Conservation (phyloP, 768 basidiomycete species). For the Amanita rubescens region DNA sequence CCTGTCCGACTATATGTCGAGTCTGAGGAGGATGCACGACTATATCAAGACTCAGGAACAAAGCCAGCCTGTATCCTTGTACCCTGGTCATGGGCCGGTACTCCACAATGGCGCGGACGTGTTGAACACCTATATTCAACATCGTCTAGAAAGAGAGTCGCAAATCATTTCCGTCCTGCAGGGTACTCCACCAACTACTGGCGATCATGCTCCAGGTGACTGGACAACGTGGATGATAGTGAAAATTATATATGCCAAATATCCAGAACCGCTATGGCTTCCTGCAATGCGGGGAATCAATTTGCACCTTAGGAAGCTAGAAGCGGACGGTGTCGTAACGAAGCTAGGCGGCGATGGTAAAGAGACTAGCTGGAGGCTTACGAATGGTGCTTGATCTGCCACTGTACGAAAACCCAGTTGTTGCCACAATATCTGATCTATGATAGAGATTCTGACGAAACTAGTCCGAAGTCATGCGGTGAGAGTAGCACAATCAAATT, state of each 20-base stretch:
- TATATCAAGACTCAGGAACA: conserved; percentile 23
- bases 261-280: conserved; percentile 64
- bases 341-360: conserved; percentile 44
- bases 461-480: no score
- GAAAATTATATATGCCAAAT: conserved; percentile 57
- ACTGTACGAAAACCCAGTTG: background rate
- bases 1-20: conserved; percentile 59
- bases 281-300: conserved; percentile 64
- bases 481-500: no score
- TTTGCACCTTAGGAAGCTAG: conserved; percentile 69
- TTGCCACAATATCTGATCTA: no score
- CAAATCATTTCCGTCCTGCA: conserved; percentile 59
- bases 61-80: conserved; percentile 36
- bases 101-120: conserved; percentile 52
- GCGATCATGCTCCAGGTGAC: conserved; percentile 1
- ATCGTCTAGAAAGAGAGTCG: conserved; percentile 73
- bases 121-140: conserved; percentile 68
- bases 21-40: conserved; percentile 52
- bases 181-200: conserved; percentile 21
- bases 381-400: background rate
- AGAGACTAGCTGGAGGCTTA: conserved; percentile 40
- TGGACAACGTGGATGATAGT: conserved; percentile 69
- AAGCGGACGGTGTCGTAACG: conserved; percentile 52
- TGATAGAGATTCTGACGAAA: background rate
- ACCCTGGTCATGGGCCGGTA: conserved; percentile 86